Percentiles rank a stretch among this genome's conserved stretches.
These are phyloP conservation scores for Quercus lobata DNA, from an alignment of 331 rosid species.

Conservation along the genomic window DNA sequence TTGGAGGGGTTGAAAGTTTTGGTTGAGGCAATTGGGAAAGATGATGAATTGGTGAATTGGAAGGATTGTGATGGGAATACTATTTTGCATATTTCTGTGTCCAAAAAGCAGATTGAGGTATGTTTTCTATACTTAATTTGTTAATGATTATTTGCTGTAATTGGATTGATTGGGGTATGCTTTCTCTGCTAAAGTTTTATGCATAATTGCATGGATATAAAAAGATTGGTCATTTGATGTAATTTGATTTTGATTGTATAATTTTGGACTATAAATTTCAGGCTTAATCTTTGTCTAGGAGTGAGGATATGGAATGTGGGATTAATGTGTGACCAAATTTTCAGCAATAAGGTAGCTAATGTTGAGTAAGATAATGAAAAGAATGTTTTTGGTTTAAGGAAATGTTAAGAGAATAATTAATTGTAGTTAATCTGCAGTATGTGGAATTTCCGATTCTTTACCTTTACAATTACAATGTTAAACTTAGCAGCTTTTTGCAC, in stretches of 20 bases:
- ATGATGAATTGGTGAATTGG: constrained; percentile 19
- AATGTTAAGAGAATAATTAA: too few species aligned
- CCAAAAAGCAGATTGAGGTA: constrained; percentile 28
- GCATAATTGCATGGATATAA: too few species aligned
- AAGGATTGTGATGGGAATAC: constrained; percentile 27
- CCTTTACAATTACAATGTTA: too few species aligned
- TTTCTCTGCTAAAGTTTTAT: too few species aligned
- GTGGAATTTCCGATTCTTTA: too few species aligned
- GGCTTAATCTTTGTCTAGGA: neutral
- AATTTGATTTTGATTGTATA: neutral
- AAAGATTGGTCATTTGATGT: too few species aligned
- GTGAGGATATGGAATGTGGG: neutral
- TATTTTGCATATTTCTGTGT: constrained; percentile 24
- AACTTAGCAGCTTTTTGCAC: too few species aligned
- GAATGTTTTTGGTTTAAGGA: too few species aligned
- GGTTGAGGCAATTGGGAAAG: constrained; percentile 5
- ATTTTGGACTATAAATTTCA: neutral
- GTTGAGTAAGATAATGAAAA: too few species aligned
- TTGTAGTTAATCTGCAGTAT: too few species aligned
- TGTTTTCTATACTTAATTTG: neutral
- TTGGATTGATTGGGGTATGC: too few species aligned
- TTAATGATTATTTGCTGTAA: neutral
- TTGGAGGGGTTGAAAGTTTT: constrained; percentile 20
- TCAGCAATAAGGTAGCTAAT: neutral
- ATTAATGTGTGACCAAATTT: neutral